These are phyloP conservation scores for Hyaloscypha hepaticicola DNA, from an alignment of 495 filamentous ascomycete species.

Conservation along the genomic window DNA sequence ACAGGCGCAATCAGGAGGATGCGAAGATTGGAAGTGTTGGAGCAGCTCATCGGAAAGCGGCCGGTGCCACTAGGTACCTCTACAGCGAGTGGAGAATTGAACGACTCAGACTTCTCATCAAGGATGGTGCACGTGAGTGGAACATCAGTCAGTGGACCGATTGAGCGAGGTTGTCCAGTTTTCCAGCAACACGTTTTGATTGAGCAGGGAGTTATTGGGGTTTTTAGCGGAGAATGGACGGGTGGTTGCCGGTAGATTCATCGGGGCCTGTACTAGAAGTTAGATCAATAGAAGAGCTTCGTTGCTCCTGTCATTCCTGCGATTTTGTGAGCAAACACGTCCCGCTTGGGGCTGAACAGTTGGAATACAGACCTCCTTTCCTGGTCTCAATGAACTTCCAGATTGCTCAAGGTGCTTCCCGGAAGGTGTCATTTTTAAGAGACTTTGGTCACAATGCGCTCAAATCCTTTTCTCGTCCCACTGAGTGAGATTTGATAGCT, in stretches of 20 bases:
- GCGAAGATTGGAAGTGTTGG: conserved; percentile 66
- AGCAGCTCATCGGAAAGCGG: conserved; percentile 53
- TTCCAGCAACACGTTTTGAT: neutral
- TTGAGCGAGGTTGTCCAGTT: conserved; percentile 6
- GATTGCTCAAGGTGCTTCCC: neutral
- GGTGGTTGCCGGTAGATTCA: neutral
- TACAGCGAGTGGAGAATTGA: conserved; percentile 64
- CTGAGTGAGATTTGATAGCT: neutral
- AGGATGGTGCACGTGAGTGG: conserved; percentile 56
- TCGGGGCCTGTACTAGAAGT: neutral
- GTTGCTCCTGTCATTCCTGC: neutral
- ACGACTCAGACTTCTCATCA: conserved; percentile 59
- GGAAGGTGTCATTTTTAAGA: neutral
- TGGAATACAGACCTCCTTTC: neutral
- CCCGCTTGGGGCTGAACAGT: neutral
- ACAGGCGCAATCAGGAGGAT: conserved; percentile 57
- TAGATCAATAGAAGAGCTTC: conserved; percentile 9
- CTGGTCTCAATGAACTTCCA: neutral
- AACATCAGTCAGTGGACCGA: conserved; percentile 55
- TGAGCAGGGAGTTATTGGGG: neutral
- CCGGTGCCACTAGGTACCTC: conserved; percentile 46
- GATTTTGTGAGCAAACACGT: no score
- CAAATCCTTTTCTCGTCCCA: neutral
- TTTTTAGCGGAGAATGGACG: neutral
- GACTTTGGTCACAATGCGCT: neutral